Evolutionary conservation across 164 flowering plant species (phyloP).

Genomic region (Vitis rupestris): DNA sequence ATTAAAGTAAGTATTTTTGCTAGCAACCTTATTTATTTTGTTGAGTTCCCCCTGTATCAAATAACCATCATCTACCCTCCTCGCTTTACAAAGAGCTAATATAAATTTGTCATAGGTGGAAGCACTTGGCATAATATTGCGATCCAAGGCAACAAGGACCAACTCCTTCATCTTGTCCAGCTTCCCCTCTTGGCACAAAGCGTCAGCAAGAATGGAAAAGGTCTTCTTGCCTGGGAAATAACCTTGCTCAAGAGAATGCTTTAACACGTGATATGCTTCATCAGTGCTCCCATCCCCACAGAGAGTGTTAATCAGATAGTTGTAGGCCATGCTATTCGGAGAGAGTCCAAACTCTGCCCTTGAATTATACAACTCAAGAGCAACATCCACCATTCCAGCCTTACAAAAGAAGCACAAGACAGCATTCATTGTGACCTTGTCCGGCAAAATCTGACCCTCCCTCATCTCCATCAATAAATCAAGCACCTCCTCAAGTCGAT

Average conservation of each 20-base stretch:
- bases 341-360: constrained; percentile 57
- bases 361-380: constrained; percentile 55
- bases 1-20: constrained; percentile 22
- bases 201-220: constrained; percentile 54
- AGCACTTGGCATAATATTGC: constrained; percentile 32
- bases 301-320: constrained; percentile 59
- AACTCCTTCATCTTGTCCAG: constrained; percentile 68
- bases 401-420: constrained; percentile 78
- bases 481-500: constrained; percentile 53
- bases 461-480: constrained; percentile 78
- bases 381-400: constrained; percentile 79
- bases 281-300: constrained; percentile 59
- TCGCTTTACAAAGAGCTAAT: constrained; percentile 49
- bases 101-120: constrained; percentile 43
- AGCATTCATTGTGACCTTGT: constrained; percentile 70
- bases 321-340: constrained; percentile 51
- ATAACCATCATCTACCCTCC: constrained; percentile 60
- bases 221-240: constrained; percentile 55
- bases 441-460: constrained; percentile 51
- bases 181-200: constrained; percentile 57
- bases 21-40: constrained; percentile 22
- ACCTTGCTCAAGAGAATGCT: constrained; percentile 51
- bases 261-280: constrained; percentile 58
- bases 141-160: constrained; percentile 36
- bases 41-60: constrained; percentile 34